phyloP scores from a whole-genome alignment of 192 early-diverging fungal species.

The Podila horticola region DNA sequence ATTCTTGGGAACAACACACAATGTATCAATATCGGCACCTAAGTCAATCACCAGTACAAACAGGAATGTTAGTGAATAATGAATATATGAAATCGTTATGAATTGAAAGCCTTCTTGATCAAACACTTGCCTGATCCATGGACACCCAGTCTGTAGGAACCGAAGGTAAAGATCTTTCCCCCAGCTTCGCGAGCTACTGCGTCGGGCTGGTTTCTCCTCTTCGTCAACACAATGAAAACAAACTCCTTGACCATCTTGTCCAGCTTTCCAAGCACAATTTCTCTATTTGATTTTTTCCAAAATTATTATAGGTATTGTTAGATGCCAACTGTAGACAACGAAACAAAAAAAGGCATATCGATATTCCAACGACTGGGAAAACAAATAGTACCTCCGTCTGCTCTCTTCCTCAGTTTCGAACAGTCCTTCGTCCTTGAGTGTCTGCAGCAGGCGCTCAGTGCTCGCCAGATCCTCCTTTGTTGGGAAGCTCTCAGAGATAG shows the following conservation, averaged over 20 bases:
- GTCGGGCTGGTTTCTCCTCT: slow-evolving; percentile 80
- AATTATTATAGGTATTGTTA: neutral
- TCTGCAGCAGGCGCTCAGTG: slow-evolving; percentile 75
- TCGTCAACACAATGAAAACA: slow-evolving; percentile 79
- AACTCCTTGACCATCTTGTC: slow-evolving; percentile 92
- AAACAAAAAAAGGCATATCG: neutral
- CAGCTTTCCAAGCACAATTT: slow-evolving; percentile 89
- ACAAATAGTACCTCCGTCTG: slow-evolving; percentile 71
- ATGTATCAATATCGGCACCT: slow-evolving; percentile 98
- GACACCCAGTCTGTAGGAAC: slow-evolving; percentile 95
- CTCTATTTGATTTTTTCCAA: slow-evolving; percentile 56
- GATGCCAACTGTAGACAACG: neutral
- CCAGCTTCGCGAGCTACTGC: slow-evolving; percentile 85
- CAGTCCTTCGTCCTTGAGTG: slow-evolving; percentile 77
- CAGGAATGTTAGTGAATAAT: neutral
- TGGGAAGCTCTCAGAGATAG: slow-evolving; percentile 73
- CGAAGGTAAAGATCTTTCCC: slow-evolving; percentile 98
- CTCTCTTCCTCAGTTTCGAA: slow-evolving; percentile 92
- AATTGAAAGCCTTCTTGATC: neutral
- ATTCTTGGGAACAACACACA: slow-evolving; percentile 93
- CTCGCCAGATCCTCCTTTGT: slow-evolving; percentile 73
- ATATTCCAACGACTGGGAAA: slow-evolving; percentile 1
- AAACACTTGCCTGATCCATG: slow-evolving; percentile 81
- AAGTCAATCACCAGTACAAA: neutral
- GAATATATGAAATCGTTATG: neutral